Evolutionary conservation across 176 grass and related monocot genomes (phyloP), one percentile per base, ranked within the genome.

Genomic region (Bothriochloa decipiens): DNA sequence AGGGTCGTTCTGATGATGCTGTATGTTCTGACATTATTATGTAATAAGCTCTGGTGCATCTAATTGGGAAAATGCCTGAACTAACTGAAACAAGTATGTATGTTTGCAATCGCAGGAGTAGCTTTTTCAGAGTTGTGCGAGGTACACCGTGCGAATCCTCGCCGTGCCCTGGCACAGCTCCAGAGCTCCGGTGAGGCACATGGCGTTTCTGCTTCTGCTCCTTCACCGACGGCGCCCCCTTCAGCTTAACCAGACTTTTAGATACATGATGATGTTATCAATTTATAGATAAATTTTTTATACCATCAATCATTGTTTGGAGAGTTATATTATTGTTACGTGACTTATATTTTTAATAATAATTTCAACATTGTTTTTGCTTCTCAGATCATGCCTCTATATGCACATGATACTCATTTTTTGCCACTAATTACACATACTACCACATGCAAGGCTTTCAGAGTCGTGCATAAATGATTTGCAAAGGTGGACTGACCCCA

Each of bases 91-190:
- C 26, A 2, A 36, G 4, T 25, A 14, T 26, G 12, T 25, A 33
- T 52, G 36, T 53, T 18, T 23, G 0, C 18, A 74, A 74, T 68
- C 6, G 11, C 63, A 85, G 83, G 83, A 22, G 83, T 85, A 3
- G 74, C 76, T 4, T 77, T 85, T 6, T 78, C 83, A 16, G 83
- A 85, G 23, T 15, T 85, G 6, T 85, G 83, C 1, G 74, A 85
- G 64, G 74, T 39, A 39, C 83, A 85, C 74, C 83, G 83, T 50
- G 26, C 23, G 4, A 85, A 85, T 64, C 74, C 83, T 68, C 74
- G 74, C 0, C 83, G 83, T 43, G 83, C 74, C 62, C 68, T 85
- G 64, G 25, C 64, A 16, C 73, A 85, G 46, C 74, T 85, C 23
- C 83, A 68, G 5, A 85, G 83, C 63, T 85, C 74, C 1, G 74